Evolutionary conservation across 495 filamentous ascomycete genomes (phyloP), one percentile per base, ranked within the genome.

Genomic region (Bathelium albidoporum): DNA sequence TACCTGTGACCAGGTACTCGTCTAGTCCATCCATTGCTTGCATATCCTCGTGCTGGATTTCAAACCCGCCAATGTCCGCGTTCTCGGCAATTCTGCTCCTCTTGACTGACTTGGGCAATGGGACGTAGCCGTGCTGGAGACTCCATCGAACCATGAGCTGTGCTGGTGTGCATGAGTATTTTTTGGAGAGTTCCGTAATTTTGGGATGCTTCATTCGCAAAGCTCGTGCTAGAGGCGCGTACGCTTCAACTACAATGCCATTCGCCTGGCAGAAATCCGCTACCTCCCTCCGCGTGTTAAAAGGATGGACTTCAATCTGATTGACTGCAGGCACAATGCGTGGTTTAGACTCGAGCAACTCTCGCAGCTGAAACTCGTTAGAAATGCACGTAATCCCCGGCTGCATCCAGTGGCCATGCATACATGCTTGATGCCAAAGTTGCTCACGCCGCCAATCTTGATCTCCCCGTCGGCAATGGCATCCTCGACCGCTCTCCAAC

Each of bases 281-380:
- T 60, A 89, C 84, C 18, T 80, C 79, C 0, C 71, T 75, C 14
- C 83, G 79, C 0, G 84, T 83, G 64, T 87, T 86, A 75, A 88
- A 89, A 0, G 85, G 87, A 60, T 89, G 85, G 0, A 87, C 78
- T 69, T 89, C 87, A 62, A 88, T 80, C 72, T 89, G 87, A 64
- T 89, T 88, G 32, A 89, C 80, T 0, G 77, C 78, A 0, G 86
- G 85, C 10, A 70, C 58, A 24, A 86, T 72, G 14, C 71, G 72
- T 20, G 80, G 83, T 52, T 77, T 78, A 14, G 79, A 81, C 29
- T 70, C 77, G 58, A 85, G 74, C 11, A 89, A 77, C 72, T 90
- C 86, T 66, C 86, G 74, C 16, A 89, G 72, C 80, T 85, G 67
- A 26, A 12, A 59, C 61, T 20, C 31, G 28, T 58, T 28, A 62